Conservation (phyloP, 2,329 filamentous ascomycete genomes). For the Aspergillus jensenii region DNA sequence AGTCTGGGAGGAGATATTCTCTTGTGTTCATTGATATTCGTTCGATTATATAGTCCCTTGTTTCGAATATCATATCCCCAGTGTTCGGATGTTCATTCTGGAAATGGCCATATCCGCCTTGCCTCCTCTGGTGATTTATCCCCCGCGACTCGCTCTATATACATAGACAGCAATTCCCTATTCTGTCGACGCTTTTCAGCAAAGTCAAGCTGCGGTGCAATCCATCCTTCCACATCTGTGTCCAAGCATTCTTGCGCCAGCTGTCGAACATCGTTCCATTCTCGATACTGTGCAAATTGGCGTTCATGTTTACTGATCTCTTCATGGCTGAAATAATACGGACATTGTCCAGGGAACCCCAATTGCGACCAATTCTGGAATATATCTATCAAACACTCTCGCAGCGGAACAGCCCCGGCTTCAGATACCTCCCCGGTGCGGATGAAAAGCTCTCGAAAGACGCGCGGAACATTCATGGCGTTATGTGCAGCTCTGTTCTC, state of each 20-base stretch:
- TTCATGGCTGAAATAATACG: conserved; percentile 7
- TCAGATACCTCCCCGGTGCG: conserved; percentile 11
- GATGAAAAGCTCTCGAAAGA: conserved; percentile 11
- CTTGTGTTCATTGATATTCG: background rate
- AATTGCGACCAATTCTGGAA: conserved; percentile 9
- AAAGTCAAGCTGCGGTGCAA: conserved; percentile 20
- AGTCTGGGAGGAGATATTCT: conserved; percentile 19
- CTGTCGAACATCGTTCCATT: conserved; percentile 15
- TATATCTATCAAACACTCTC: conserved; percentile 13
- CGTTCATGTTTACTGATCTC: conserved; percentile 9
- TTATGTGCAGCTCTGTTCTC: background rate
- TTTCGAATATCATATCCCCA: too few species aligned
- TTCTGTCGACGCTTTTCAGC: conserved; percentile 14
- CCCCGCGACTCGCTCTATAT: conserved; percentile 2
- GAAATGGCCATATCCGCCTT: conserved; percentile 10
- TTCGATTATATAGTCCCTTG: too few species aligned
- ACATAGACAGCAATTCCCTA: conserved; percentile 16
- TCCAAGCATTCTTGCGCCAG: conserved; percentile 20
- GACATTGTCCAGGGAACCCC: conserved; percentile 2
- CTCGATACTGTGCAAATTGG: conserved; percentile 14
- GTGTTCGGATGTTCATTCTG: too few species aligned
- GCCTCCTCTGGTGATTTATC: conserved; percentile 13
- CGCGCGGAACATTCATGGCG: conserved; percentile 6
- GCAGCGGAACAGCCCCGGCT: conserved; percentile 17
- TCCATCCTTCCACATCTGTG: conserved; percentile 21